Base-by-base conservation (phyloP, 495 filamentous ascomycete species). In the Podospora australis region DNA sequence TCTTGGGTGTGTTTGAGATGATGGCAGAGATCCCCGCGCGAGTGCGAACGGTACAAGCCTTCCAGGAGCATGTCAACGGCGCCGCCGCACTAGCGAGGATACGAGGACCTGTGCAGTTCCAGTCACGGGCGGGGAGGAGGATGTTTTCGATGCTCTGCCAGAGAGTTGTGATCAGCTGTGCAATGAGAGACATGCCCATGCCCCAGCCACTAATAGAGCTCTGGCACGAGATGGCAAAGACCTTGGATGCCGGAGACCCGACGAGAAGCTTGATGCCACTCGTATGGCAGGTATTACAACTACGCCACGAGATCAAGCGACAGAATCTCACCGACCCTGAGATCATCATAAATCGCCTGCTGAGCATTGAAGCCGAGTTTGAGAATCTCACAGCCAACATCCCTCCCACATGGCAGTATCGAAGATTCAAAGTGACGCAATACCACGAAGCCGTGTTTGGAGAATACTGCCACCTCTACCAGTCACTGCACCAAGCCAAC, bases 51-150 rank as follows among this genome's bases (percentile, higher is more conserved):
- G 65, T 80, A 22, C 61, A 67, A 16, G 73, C 73, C 2, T 85
- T 79, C 69, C 74, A 72, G 29, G 74, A 74, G 39, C 82, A 86
- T 59, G 71, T 83, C 48, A 70, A 70, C 28, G 82, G 82, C 8
- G 78, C 80, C 2, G 72, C 70, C 0, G 74, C 78, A 0, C 63
- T 86, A 4, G 68, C 81, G 1, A 70, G 74, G 52, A 46, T 83
- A 53, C 69, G 82, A 19, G 82, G 81, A 7, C 42, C 64, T 2
- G 67, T 73, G 3, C 79, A 84, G 53, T 74, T 86, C 39, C 58
- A 67, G n/a, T 76, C 69, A 3, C 58, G 68, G 34, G 70, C 75
- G n/a, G 79, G 78, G 9, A 64, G 75, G 16, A 66, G 71, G 40
- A 73, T 84, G 54, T 84, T 83, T 43, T 46, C 77, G 10, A 78